Evolutionary conservation across 192 early-diverging fungal species (phyloP), one percentile per base, ranked within the genome.

Genomic region (Backusella psychrophila): DNA sequence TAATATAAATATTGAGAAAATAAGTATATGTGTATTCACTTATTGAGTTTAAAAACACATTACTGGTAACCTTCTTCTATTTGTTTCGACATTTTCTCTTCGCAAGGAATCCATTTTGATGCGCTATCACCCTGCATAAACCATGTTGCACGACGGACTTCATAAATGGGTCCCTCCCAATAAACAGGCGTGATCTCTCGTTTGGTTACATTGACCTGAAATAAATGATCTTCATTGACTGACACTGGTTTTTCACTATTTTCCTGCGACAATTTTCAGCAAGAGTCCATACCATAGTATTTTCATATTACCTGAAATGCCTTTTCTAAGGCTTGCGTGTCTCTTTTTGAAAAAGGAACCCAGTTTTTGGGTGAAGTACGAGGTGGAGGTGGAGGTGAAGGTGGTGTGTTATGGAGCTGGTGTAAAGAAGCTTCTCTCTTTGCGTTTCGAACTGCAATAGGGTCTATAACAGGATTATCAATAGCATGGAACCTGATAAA

Each of bases 61-160:
- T 83, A 86, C 89, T 79, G 80, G 77, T 94, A 95, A 59, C 95
- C 95, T 44, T 89, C 86, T 85, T 96, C 94, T 29, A 95, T 85
- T 80, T 96, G 95, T 41, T 88, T 77, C 2, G 93, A 75, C 26
- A 96, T 78, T 66, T 92, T 94, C 69, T 93, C 94, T 71, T 95
- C 91, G 78, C 95, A 96, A 9, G 95, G 94, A 8, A 92, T 69
- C 76, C 89, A 93, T 71, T 90, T 91, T 19, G 75, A 84, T 56
- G 87, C 87, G 1, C 56, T 29, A 69, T 92, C 90, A 0, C 85
- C 75, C 69, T 87, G 83, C 66, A 90, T 82, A 81, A 96, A 96
- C 95, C 95, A 96, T 3, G 92, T 93, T 3, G 92, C 93, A 33
- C 95, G 84, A 49, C 92, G 87, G 42, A 96, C 89, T 49, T 95